Evolutionary conservation across 192 early-diverging fungal species (phyloP).

Genomic region (Chytriomyces sp.): DNA sequence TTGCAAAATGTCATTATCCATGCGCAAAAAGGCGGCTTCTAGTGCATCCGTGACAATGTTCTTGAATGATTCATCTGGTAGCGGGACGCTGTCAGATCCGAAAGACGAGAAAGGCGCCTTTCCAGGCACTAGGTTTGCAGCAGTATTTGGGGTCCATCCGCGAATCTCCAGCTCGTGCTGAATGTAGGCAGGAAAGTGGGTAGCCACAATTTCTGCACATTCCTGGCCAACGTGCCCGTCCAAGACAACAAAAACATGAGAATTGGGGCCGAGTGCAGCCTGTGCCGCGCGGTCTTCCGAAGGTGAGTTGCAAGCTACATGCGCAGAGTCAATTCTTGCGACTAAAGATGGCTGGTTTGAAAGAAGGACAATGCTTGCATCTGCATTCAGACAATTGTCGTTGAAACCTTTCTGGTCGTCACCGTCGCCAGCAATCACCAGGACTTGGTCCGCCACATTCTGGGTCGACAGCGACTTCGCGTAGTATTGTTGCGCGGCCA

Average conservation of each 20-base stretch:
- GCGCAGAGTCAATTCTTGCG: too few relatives aligned
- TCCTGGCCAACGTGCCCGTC: slow-evolving; percentile 52
- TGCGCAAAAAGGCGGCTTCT: slow-evolving; percentile 39
- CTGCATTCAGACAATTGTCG: too few relatives aligned
- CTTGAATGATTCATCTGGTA: neutral
- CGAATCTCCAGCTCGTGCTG: slow-evolving; percentile 20
- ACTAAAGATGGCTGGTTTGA: too few relatives aligned
- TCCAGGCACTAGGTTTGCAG: neutral
- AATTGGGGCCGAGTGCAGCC: neutral
- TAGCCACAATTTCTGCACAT: slow-evolving; percentile 40
- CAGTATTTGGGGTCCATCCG: neutral
- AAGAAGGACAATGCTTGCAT: too few relatives aligned
- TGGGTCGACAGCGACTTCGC: too few relatives aligned
- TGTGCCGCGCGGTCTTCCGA: neutral
- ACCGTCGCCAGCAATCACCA: too few relatives aligned
- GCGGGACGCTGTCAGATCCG: neutral
- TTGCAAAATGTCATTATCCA: slow-evolving; percentile 52
- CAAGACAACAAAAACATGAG: slow-evolving; percentile 27
- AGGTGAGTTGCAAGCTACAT: neutral
- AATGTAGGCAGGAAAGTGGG: slow-evolving; percentile 40
- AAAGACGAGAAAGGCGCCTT: neutral
- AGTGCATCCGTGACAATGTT: slow-evolving; percentile 36
- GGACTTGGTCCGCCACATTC: too few relatives aligned
- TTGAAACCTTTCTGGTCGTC: too few relatives aligned
- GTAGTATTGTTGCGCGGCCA: too few relatives aligned